Base-by-base conservation (phyloP, 1,139 yeast genomes). In the Saccharomycopsis hybrid region DNA sequence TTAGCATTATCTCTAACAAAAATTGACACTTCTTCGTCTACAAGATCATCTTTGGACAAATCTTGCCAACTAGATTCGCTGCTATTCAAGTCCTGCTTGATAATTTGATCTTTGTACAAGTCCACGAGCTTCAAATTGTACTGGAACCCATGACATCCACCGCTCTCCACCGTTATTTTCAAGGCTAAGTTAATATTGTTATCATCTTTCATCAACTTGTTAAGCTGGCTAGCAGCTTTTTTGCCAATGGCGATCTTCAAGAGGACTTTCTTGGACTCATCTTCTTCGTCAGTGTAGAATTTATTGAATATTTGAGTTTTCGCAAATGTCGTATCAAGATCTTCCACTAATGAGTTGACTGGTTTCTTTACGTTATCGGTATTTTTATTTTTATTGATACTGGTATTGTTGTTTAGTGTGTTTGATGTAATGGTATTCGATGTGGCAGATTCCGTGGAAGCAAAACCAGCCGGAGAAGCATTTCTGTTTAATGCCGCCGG, bases 111-210 rank as follows among this genome's bases (percentile, higher is more conserved):
- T 42, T 74, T 65, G 13, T 30, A 38, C 30, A 53, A 43, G 49
- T 76, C 74, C 4, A 82, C 74, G 47, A 90, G 71, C 53, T 80
- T 76, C 60, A 92, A 71, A 56, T 84, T 78, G 62, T 92, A 92
- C 65, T 92, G 98, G 66, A 88, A 94, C 31, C 99, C 98, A 65
- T 92, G 99, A 65, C 98, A 94, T 2, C 99, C 99, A 4, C 98
- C 99, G 60, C 96, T 85, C 59, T 90, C 97, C 4, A 94, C 97
- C n/a, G 76, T 70, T 4, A 94, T 78, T 47, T 84, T 71, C 41
- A 92, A 69, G 0, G 86, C 86, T n/a, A 82, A 61, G 45, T 80
- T 69, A 0, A 80, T 77, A 50, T 82, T 76, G 9, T 69, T 59
- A 56, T 89, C 96, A 2, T 70, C 74, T 25, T 65, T 60, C 13